Conservation (phyloP, 331 rosid species). For the Arachis monticola region DNA sequence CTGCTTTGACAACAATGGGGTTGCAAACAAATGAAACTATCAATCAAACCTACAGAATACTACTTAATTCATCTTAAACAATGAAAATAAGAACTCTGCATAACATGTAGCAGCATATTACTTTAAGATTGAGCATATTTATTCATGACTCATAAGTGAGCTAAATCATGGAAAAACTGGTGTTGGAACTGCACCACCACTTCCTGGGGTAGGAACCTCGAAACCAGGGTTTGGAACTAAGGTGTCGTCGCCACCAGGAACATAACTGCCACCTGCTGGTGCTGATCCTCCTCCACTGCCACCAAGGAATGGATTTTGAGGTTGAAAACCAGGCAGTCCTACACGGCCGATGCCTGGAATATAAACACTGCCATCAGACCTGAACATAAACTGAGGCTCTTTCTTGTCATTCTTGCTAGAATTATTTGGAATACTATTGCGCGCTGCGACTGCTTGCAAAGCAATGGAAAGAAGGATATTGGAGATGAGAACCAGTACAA, state of each 20-base stretch:
- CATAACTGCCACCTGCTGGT: slow-evolving; percentile 18
- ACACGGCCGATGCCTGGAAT: slow-evolving; percentile 51
- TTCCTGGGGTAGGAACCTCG: slow-evolving; percentile 52
- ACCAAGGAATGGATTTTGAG: slow-evolving; percentile 39
- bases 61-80: slow-evolving; percentile 23
- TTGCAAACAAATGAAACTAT: not conserved
- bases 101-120: slow-evolving; percentile 21
- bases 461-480: slow-evolving; percentile 39
- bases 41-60: slow-evolving; percentile 20
- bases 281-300: slow-evolving; percentile 35
- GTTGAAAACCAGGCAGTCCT: slow-evolving; percentile 25
- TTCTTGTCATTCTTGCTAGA: slow-evolving; percentile 43
- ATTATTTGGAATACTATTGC: slow-evolving; percentile 27
- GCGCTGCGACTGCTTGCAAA: slow-evolving; percentile 38
- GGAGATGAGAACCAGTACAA: slow-evolving; percentile 43
- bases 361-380: slow-evolving; percentile 33
- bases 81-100: slow-evolving; percentile 7
- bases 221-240: slow-evolving; percentile 60
- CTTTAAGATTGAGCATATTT: slow-evolving; percentile 27
- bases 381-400: slow-evolving; percentile 45
- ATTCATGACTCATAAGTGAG: slow-evolving; percentile 31
- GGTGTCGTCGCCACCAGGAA: slow-evolving; percentile 55
- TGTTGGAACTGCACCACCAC: slow-evolving; percentile 43
- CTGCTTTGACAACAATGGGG: not conserved
- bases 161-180: slow-evolving; percentile 44